Base-by-base conservation (phyloP, 2,329 filamentous ascomycete species). In the Rhinocladiella mackenziei region DNA sequence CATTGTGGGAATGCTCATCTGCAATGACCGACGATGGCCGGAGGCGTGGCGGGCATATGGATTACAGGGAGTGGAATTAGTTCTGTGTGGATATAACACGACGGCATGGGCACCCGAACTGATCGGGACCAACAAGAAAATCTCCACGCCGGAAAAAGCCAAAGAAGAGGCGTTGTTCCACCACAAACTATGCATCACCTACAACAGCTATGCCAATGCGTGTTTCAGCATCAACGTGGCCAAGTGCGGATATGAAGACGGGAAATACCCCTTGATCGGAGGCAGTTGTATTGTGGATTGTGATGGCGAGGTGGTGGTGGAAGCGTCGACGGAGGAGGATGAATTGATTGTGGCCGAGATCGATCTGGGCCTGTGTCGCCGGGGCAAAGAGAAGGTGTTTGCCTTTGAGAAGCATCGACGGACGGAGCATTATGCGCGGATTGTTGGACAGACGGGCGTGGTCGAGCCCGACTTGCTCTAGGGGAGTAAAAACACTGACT, bases 1-100 rank as follows among this genome's bases (percentile, higher is more conserved):
- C 2, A 75, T 78, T 32, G 35, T 76, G 20, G 64, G 75, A 6
- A 75, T 76, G 72, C 63, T 77, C 56, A 75, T 77, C 42, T 77
- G 74, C 60, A 78, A 77, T 52, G 74, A 77, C 57, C 60, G 73
- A 3, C 64, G 74, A 5, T 77, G 74, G 75, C 64, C 71, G 1
- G 75, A 77, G 53, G 69, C 67, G 0, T 78, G 75, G 74, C 60
- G 75, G 23, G 63, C 64, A 13, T 72, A 75, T 51, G 72, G 73
- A 1, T 61, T 77, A 5, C 72, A 76, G 53, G 73, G 73, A 5
- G 66, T 67, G 2, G 72, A 76, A 57, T 51, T 75, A 5, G 57
- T 72, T 3, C 58, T 68, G 42, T 72, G 71, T 36, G 74, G 74
- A 1, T 76, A 74, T 57, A 76, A 76, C 57, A 76, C 73, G 2